These are phyloP conservation scores for Gymnopilus junonius DNA, from an alignment of 768 basidiomycete species.

Conservation along the genomic window DNA sequence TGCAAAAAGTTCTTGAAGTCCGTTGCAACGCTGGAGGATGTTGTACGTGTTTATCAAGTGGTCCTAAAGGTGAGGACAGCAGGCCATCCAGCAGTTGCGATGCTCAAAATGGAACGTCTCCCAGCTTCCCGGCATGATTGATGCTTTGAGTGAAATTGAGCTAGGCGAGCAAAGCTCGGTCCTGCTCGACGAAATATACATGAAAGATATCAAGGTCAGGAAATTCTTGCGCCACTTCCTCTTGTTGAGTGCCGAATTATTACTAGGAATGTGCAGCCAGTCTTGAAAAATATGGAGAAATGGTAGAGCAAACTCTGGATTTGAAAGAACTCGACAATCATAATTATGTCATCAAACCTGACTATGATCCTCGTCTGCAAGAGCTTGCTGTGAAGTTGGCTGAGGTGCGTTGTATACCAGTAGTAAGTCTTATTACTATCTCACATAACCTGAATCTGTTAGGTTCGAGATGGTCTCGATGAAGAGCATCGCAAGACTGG, in stretches of 20 bases:
- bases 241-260: background rate
- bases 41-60: conserved; percentile 95
- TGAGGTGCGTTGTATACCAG: conserved; percentile 38
- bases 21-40: conserved; percentile 87
- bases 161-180: conserved; percentile 47
- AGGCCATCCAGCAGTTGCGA: background rate
- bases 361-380: conserved; percentile 81
- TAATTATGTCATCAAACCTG: conserved; percentile 90
- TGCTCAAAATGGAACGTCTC: background rate
- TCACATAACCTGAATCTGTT: background rate
- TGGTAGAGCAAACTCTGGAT: conserved; percentile 97
- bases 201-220: conserved; percentile 60
- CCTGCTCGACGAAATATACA: conserved; percentile 72
- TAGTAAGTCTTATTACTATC: background rate
- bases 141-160: conserved; percentile 55
- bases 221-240: background rate
- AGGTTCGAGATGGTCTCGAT: conserved; percentile 82
- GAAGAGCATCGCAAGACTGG: conserved; percentile 76
- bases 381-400: conserved; percentile 69
- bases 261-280: conserved; percentile 64
- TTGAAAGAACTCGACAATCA: conserved; percentile 84
- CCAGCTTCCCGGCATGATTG: conserved; percentile 78
- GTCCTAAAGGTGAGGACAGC: conserved; percentile 66
- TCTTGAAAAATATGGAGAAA: conserved; percentile 82
- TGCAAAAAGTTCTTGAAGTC: conserved; percentile 90